phyloP scores from a whole-genome alignment of 2,329 filamentous ascomycete genomes.

The Fusarium subtropicale region DNA sequence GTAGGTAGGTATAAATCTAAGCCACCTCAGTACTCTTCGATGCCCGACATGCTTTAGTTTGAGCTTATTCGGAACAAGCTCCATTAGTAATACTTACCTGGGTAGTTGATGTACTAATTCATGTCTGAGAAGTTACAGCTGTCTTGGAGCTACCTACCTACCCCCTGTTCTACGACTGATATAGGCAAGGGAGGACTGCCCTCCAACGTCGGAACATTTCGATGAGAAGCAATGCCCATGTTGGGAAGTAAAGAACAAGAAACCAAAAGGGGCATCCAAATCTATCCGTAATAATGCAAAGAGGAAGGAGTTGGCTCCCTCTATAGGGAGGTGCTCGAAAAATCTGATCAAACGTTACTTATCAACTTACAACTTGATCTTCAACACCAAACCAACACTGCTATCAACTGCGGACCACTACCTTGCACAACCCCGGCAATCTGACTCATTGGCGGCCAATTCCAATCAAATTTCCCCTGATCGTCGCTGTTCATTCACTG shows the following conservation, averaged over 20 bases:
- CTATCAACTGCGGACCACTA: not conserved
- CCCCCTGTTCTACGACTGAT: not conserved
- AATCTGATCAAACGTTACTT: conserved; percentile 21
- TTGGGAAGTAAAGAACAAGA: conserved; percentile 1
- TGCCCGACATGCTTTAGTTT: not conserved
- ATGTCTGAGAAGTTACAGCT: not conserved
- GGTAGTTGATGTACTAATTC: not conserved
- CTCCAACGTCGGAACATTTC: not conserved
- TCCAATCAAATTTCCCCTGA: conserved; percentile 21
- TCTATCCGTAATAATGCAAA: not conserved
- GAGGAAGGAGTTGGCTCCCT: conserved; percentile 14
- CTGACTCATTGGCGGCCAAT: conserved; percentile 17
- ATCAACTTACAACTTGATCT: not conserved
- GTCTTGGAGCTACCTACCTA: not conserved
- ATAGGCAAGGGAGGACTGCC: not conserved
- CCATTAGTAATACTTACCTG: too few relatives aligned
- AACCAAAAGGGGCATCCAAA: not conserved
- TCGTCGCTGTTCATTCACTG: not conserved
- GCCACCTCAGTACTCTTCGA: not conserved
- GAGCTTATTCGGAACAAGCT: not conserved
- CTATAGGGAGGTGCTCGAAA: conserved; percentile 20
- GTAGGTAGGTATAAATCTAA: not conserved
- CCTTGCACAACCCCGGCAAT: conserved; percentile 16
- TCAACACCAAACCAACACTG: not conserved
- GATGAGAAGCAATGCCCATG: not conserved